Base-by-base conservation (phyloP, 805 yeast genomes). In the Starmerella bacillaris region DNA sequence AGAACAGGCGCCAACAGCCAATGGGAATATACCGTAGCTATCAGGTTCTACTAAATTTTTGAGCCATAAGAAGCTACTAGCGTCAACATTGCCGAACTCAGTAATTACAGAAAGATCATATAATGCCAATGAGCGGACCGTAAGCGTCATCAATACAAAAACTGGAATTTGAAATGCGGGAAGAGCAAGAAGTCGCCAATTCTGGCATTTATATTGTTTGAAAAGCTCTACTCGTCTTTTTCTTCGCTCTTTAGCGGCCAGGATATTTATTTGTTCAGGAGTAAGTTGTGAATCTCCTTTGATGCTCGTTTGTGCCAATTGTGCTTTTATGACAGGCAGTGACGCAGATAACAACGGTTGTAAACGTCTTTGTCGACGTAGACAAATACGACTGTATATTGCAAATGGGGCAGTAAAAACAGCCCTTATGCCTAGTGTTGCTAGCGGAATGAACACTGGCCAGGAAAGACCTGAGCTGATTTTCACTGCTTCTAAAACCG, bases 91-190 rank as follows among this genome's bases (percentile, higher is more conserved):
- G 27, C 47, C 47, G 36, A 43, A 43, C 20, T 43, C 47, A 24
- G 47, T 42, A 2, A 49, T 49, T 7, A 46, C 44, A 4, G 49
- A 24, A 3, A 45, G 48, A 4, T 54, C 41, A 52, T 57, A 53
- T 3, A 92, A 93, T 28, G 84, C 74, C 41, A 83, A 57, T 31
- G 72, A 67, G 43, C 94, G 64, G 45, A 83, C 67, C 1, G 83
- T 73, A 44, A 74, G 61, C 9, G 89, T 75, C 64, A 84, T 62
- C 2, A 75, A 62, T 2, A 83, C 64, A 92, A 94, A 84, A 4
- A 84, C 53, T 0, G 96, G 96, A 16, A 86, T 64, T 51, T 84
- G 96, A 14, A 79, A 68, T 0, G 72, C 57, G 1, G 95, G 95
- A 26, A 82, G 59, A 17, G 53, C 30, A 3, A 78, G 47, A 37